A percentile compares a stretch with the other conserved stretches of the same genome.
These are phyloP conservation scores for Schoenoplectus tabernaemontani DNA, from an alignment of 202 grass and related monocot species.

Conservation along the genomic window DNA sequence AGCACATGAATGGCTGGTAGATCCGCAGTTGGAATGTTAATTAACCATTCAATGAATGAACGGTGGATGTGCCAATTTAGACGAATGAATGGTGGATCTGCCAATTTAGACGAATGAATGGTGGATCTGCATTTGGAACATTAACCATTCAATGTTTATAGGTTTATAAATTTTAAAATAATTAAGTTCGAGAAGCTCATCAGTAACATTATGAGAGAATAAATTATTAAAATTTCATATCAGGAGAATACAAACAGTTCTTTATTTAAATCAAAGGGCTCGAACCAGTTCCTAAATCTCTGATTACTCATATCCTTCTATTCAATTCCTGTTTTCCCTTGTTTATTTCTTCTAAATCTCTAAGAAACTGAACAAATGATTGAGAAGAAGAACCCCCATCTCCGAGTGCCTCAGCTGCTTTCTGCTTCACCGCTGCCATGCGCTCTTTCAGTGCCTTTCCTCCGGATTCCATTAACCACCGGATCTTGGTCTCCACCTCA, in stretches of 20 bases:
- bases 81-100: too few relatives aligned
- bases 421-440: slow-evolving; percentile 21
- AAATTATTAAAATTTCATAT: background rate
- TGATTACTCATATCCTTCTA: background rate
- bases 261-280: background rate
- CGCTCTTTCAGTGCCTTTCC: slow-evolving; percentile 29
- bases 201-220: too few relatives aligned
- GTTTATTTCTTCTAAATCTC: slow-evolving; percentile 11
- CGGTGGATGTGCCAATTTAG: too few relatives aligned
- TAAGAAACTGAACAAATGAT: slow-evolving; percentile 30
- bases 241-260: background rate
- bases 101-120: background rate
- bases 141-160: background rate
- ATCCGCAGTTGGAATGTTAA: too few relatives aligned
- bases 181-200: too few relatives aligned
- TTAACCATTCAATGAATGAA: too few relatives aligned
- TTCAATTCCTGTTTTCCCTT: background rate
- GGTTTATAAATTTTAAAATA: too few relatives aligned
- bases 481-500: slow-evolving; percentile 43
- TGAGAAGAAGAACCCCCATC: slow-evolving; percentile 25
- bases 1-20: too few relatives aligned
- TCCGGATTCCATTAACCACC: slow-evolving; percentile 39
- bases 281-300: background rate
- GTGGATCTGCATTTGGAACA: background rate
- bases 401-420: slow-evolving; percentile 23